Evolutionary conservation across 805 yeast genomes (phyloP).

Genomic region (Ogataea wickerhamii): DNA sequence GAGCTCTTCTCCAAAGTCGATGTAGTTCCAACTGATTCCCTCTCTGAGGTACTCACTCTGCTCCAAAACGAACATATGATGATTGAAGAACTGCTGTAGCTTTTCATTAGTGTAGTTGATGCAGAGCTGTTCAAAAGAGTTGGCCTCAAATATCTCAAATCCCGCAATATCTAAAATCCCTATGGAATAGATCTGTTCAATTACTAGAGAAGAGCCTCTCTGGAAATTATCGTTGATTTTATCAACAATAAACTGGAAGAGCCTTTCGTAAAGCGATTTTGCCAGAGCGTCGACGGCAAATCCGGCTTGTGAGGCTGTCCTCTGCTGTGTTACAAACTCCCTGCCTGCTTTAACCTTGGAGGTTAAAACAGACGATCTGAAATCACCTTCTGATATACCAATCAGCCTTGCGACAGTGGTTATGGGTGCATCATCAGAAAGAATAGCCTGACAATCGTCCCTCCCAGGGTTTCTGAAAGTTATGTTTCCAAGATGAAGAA

Average conservation of each 20-base stretch:
- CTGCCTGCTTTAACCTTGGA: constrained; percentile 91
- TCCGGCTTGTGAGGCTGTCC: constrained; percentile 75
- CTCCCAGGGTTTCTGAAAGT: constrained; percentile 57
- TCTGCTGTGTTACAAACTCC: constrained; percentile 77
- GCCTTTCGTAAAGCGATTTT: constrained; percentile 77
- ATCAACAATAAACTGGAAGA: constrained; percentile 74
- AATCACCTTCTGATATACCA: constrained; percentile 51
- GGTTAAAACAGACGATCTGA: constrained; percentile 57
- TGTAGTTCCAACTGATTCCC: constrained; percentile 64
- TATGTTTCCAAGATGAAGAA: constrained; percentile 83
- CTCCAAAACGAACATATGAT: constrained; percentile 57
- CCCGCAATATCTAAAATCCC: constrained; percentile 64
- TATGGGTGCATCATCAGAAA: constrained; percentile 50
- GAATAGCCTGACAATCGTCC: constrained; percentile 69
- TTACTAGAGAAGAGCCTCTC: constrained; percentile 10
- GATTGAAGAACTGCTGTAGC: constrained; percentile 58
- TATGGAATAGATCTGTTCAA: constrained; percentile 39
- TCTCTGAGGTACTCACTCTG: constrained; percentile 58
- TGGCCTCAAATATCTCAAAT: constrained; percentile 54
- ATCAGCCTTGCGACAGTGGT: constrained; percentile 55
- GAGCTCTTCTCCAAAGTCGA: constrained; percentile 91
- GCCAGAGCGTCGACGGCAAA: constrained; percentile 83
- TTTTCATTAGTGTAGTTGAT: constrained; percentile 60
- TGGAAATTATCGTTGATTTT: constrained; percentile 66
- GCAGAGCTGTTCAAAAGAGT: constrained; percentile 59